Evolutionary conservation across 2,329 filamentous ascomycete genomes (phyloP).

Genomic region (Penicillium sp.): DNA sequence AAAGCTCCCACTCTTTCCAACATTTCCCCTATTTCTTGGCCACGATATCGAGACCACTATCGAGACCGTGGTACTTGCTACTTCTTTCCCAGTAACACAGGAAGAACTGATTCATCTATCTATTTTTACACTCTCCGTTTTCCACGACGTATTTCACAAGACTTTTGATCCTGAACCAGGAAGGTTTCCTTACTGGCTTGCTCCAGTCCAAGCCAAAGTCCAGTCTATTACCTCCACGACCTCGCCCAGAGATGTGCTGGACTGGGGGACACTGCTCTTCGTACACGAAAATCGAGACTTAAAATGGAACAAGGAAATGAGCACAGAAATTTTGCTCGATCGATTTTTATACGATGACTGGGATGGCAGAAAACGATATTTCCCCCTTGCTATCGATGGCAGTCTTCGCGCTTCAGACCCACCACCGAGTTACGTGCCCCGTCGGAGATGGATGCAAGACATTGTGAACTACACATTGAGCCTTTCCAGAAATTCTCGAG

Average conservation of each 20-base stretch:
- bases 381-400: slow-evolving; percentile 38
- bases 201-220: slow-evolving; percentile 46
- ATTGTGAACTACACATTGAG: slow-evolving; percentile 84
- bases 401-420: slow-evolving; percentile 30
- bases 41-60: slow-evolving; percentile 56
- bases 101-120: slow-evolving; percentile 53
- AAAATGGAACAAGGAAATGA: slow-evolving; percentile 42
- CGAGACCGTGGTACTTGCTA: slow-evolving; percentile 43
- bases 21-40: slow-evolving; percentile 67
- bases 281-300: slow-evolving; percentile 40
- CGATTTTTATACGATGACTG: slow-evolving; percentile 53
- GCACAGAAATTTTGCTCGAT: slow-evolving; percentile 39
- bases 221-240: slow-evolving; percentile 1
- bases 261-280: slow-evolving; percentile 37
- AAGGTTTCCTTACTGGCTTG: slow-evolving; percentile 77
- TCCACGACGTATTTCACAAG: slow-evolving; percentile 85
- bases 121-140: slow-evolving; percentile 67
- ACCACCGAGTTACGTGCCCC: slow-evolving; percentile 30
- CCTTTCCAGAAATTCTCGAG: slow-evolving; percentile 58
- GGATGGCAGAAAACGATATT: slow-evolving; percentile 56
- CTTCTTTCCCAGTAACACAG: slow-evolving; percentile 32
- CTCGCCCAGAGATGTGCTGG: slow-evolving; percentile 34
- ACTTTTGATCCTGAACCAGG: slow-evolving; percentile 58
- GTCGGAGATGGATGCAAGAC: slow-evolving; percentile 48
- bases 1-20: slow-evolving; percentile 57